Base-by-base conservation (phyloP, 805 yeast species). In the Pichia nanzhaoensis region DNA sequence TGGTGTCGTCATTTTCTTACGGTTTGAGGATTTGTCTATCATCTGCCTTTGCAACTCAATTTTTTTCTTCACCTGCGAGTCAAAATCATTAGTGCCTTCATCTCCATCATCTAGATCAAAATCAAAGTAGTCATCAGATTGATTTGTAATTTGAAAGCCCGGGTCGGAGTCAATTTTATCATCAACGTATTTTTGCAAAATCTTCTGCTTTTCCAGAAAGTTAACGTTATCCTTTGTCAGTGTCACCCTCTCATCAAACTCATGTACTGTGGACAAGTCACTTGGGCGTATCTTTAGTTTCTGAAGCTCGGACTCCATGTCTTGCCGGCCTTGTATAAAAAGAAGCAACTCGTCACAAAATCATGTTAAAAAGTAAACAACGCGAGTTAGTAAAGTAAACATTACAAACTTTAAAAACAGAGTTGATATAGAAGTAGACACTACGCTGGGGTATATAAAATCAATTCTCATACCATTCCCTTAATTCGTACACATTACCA, bases 241-340 rank as follows among this genome's bases (percentile, higher is more conserved):
- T 1, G 61, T 58, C 14, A 47, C 54, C 42, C 51, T 51, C 14
- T 40, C 44, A 16, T 55, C 54, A 13, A 41, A 41, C 41, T 58
- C 64, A 27, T 54, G 51, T 2, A 57, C 63, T 9, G 59, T 53
- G 1, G 61, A 56, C 6, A 59, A 44, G 30, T 51, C 52, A 22
- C 40, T 21, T 12, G 34, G 17, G 12, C 22, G 27, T 8, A 42
- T 22, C 2, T 36, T 36, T 10, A 42, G 13, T 2, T 37, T 36
- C 14, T 36, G 33, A 16, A 42, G 37, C 3, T 37, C 36, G 5
- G 14, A 16, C 12, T 42, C 45, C 45, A 42, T 36, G 14, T 10
- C 31, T 17, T 24, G 28, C 17, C 6, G 21, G 5, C 34, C 36
- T 10, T 34, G 10, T 34, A 18, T 12, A 18, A 7, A 4, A 6